Base-by-base conservation (phyloP, 2,329 filamentous ascomycete species). In the Fusarium burgessii region DNA sequence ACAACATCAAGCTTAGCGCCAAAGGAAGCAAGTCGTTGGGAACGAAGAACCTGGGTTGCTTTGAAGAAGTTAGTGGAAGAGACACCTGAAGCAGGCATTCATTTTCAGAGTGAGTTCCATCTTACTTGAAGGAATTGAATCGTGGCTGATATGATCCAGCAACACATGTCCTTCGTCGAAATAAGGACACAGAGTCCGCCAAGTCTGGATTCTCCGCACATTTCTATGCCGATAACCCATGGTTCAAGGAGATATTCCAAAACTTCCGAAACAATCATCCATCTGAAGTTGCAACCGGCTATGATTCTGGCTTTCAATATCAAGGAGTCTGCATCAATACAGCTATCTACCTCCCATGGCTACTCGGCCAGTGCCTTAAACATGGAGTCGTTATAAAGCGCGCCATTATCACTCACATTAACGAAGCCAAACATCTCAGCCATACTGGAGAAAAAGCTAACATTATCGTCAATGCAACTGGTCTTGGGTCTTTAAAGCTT, bases 321-420 rank as follows among this genome's bases (percentile, higher is more conserved):
- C 93, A 89, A 12, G 95, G 93, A 1, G 90, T 97, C 18, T 98
- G 95, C 82, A 95, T 98, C 79, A 98, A 98, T 82, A 93, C 93
- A 0, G 89, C 92, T 41, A 82, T 97, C 60, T 98, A 97, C 81
- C 89, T 98, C 2, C 90, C 93, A 3, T 98, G 93, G 89, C 90
- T 98, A 0, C 84, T 93, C 0, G 92, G 93, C 2, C 91, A 96
- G 81, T 97, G 93, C 79, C 85, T 92, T 27, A 89, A 89, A 75
- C 87, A 90, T 59, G 93, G 93, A n/a, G 92, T 92, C 7, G 83
- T 89, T 1, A 83, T 95, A 75, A 87, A 88, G 74, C 88, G 93
- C 15, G 89, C 82, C 3, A 80, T 87, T 1, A 81, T 95, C 36
- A 81, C 82, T 13, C 92, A 97, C 78, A 87, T 98, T 58, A 81